phyloP scores from a whole-genome alignment of 1,139 yeast species.

The Pichia sp. region DNA sequence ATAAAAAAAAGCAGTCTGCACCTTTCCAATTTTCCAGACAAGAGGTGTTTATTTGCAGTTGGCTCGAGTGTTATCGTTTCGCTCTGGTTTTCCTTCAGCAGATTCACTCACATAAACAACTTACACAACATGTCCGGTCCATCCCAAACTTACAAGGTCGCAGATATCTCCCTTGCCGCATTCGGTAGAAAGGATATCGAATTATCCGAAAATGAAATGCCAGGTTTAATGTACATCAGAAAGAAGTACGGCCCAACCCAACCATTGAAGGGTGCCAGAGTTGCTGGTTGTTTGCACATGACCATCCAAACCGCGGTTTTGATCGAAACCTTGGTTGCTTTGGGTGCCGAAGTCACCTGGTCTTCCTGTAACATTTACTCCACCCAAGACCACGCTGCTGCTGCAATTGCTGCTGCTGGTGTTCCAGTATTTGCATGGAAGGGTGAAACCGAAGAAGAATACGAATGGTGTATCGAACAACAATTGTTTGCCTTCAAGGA shows the following conservation, averaged over 20 bases:
- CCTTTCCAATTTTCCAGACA: neutral
- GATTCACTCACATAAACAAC: neutral
- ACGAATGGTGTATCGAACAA: constrained; percentile 99
- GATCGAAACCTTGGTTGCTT: constrained; percentile 94
- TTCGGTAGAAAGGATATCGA: constrained; percentile 99
- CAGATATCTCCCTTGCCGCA: constrained; percentile 98
- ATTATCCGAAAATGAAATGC: constrained; percentile 99
- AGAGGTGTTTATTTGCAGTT: no score
- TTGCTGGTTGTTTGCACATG: constrained; percentile 99
- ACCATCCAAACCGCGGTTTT: constrained; percentile 99
- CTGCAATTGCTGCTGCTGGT: constrained; percentile 99
- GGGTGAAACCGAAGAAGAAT: constrained; percentile 99
- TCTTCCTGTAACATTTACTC: constrained; percentile 99
- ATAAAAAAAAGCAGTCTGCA: neutral
- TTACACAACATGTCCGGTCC: constrained; percentile 45
- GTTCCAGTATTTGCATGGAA: constrained; percentile 99
- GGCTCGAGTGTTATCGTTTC: neutral
- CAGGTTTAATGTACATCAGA: constrained; percentile 98
- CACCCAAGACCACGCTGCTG: constrained; percentile 99
- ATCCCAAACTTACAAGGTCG: constrained; percentile 83
- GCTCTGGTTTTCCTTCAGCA: neutral
- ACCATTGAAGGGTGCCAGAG: constrained; percentile 98
- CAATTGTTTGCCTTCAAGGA: constrained; percentile 98
- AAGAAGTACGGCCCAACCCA: constrained; percentile 85
- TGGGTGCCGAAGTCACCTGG: constrained; percentile 99